Percentiles rank a stretch among this genome's conserved stretches.
Evolutionary conservation across 2,329 filamentous ascomycete species (phyloP).

Genomic region (Penicillium sp.): DNA sequence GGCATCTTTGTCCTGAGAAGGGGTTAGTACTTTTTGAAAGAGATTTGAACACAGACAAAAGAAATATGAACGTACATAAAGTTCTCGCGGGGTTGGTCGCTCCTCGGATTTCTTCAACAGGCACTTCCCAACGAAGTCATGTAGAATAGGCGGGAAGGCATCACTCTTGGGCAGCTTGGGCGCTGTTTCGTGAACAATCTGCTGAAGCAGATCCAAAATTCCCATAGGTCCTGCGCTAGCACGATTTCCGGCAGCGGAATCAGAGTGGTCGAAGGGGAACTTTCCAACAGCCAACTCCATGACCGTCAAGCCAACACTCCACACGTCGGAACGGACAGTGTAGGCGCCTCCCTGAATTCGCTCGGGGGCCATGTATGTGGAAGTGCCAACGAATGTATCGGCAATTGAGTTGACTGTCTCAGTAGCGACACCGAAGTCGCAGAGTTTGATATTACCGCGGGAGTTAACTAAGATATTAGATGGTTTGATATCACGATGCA

Average conservation of each 20-base stretch:
- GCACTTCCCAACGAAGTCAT: slow-evolving; percentile 97
- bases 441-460: slow-evolving; percentile 89
- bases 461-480: slow-evolving; percentile 98
- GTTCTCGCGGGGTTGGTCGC: slow-evolving; percentile 86
- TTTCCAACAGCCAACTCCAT: slow-evolving; percentile 98
- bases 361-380: slow-evolving; percentile 98
- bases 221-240: slow-evolving; percentile 75
- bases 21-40: slow-evolving; percentile 15
- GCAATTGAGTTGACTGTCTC: slow-evolving; percentile 97
- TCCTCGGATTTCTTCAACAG: slow-evolving; percentile 84
- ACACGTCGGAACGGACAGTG: slow-evolving; percentile 97
- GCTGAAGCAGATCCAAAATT: slow-evolving; percentile 91
- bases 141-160: slow-evolving; percentile 89
- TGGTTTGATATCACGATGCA: slow-evolving; percentile 98
- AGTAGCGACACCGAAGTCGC: slow-evolving; percentile 97
- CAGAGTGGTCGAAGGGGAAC: slow-evolving; percentile 85
- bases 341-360: slow-evolving; percentile 96
- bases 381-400: slow-evolving; percentile 96
- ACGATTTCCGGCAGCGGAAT: slow-evolving; percentile 70
- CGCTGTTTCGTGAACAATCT: slow-evolving; percentile 94
- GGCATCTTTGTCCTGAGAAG: slow-evolving; percentile 74
- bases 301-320: slow-evolving; percentile 91
- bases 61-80: slow-evolving; percentile 66
- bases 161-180: slow-evolving; percentile 94
- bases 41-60: neutral